These are phyloP conservation scores for Macrophomina pseudophaseolina DNA, from an alignment of 2,329 filamentous ascomycete genomes.

Conservation along the genomic window DNA sequence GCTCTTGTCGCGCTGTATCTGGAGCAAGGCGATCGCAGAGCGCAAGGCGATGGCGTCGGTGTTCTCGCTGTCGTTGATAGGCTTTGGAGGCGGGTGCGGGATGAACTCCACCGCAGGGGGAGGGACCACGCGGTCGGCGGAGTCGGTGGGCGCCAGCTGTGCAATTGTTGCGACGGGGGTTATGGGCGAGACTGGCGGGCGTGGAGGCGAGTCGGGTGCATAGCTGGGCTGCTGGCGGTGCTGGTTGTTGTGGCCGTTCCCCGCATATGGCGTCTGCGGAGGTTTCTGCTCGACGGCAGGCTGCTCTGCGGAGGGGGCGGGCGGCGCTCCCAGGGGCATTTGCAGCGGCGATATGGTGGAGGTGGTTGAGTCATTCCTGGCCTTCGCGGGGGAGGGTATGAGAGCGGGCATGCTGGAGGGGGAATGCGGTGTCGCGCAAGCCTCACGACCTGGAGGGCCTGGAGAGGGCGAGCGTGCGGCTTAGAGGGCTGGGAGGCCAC, in stretches of 20 bases:
- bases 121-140: constrained; percentile 31
- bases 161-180: constrained; percentile 44
- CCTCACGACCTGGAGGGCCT: not conserved
- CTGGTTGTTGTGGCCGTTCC: constrained; percentile 10
- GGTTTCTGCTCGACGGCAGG: constrained; percentile 1
- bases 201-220: constrained; percentile 25
- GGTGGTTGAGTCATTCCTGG: constrained; percentile 26
- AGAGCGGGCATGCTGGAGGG: constrained; percentile 43
- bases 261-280: constrained; percentile 19
- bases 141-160: constrained; percentile 40
- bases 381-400: constrained; percentile 34
- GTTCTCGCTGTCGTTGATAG: constrained; percentile 63
- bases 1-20: constrained; percentile 82
- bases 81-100: constrained; percentile 48
- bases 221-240: constrained; percentile 1
- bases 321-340: constrained; percentile 11
- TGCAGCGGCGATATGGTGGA: constrained; percentile 25
- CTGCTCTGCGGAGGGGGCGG: not conserved
- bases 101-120: constrained; percentile 42
- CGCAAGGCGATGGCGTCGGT: constrained; percentile 86
- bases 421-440: constrained; percentile 21
- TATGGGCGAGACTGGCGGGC: constrained; percentile 47
- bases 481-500: constrained; percentile 14
- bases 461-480: not conserved
- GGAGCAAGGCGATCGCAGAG: constrained; percentile 83